Evolutionary conservation across 768 basidiomycete genomes (phyloP).

Genomic region (Podaxis sp.): DNA sequence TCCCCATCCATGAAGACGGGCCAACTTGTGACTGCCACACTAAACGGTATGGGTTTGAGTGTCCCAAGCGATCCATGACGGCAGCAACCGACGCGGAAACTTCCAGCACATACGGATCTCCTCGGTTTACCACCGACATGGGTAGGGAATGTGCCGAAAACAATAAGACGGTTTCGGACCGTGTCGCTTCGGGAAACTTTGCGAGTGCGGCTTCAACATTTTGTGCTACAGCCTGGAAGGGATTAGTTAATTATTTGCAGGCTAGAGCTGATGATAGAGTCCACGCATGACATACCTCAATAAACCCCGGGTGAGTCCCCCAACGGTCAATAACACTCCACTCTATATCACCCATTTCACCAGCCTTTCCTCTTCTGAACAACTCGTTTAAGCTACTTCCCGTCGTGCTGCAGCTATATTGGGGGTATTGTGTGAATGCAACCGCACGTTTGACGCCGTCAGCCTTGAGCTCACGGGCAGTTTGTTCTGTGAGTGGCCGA

Average conservation of each 20-base stretch:
- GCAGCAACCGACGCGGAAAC: constrained; percentile 92
- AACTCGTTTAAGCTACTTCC: constrained; percentile 97
- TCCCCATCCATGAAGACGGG: constrained; percentile 97
- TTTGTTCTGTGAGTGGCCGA: constrained; percentile 79
- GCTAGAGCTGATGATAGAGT: not conserved
- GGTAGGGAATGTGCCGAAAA: constrained; percentile 98
- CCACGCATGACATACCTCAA: constrained; percentile 61
- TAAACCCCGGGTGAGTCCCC: constrained; percentile 92
- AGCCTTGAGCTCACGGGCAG: constrained; percentile 75
- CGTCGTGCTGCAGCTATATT: constrained; percentile 97
- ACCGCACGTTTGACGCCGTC: constrained; percentile 92
- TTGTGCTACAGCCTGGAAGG: constrained; percentile 77
- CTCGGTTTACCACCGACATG: constrained; percentile 97
- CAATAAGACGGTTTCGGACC: constrained; percentile 75
- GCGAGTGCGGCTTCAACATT: constrained; percentile 80
- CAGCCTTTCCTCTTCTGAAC: constrained; percentile 58
- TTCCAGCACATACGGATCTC: constrained; percentile 95
- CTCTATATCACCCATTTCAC: constrained; percentile 63
- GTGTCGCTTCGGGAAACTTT: constrained; percentile 68
- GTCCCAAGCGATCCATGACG: constrained; percentile 83
- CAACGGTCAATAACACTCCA: constrained; percentile 99
- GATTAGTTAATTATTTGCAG: constrained; percentile 7
- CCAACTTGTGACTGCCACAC: constrained; percentile 99
- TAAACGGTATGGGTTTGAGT: constrained; percentile 84
- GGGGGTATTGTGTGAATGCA: constrained; percentile 98